Evolutionary conservation across 2,329 filamentous ascomycete genomes (phyloP).

Genomic region (Cercospora berteroae): DNA sequence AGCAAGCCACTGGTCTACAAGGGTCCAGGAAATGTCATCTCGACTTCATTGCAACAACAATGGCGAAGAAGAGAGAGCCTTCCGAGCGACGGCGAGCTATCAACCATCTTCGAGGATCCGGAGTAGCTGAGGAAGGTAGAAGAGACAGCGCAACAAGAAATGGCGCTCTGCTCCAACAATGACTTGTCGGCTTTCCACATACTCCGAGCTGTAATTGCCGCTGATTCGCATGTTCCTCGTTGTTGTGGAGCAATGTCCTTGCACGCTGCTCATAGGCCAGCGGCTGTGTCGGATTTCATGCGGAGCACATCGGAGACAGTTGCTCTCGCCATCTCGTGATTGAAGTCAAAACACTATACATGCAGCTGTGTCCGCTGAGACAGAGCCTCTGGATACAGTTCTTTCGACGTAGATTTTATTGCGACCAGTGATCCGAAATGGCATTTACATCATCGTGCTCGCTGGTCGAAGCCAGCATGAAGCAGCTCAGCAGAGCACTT

Average conservation of each 20-base stretch:
- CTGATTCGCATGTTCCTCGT: not conserved
- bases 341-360: not conserved
- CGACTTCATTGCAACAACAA: not conserved
- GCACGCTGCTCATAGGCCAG: not conserved
- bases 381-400: not conserved
- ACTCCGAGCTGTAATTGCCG: not conserved
- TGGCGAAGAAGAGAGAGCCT: not conserved
- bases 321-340: slow-evolving; percentile 6
- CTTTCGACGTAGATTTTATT: not conserved
- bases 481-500: not conserved
- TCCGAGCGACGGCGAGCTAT: not conserved
- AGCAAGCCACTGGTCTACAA: no score
- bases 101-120: not conserved
- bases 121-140: not conserved
- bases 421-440: not conserved
- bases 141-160: not conserved
- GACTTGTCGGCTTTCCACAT: not conserved
- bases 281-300: not conserved
- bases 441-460: not conserved
- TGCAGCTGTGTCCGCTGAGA: not conserved
- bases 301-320: not conserved
- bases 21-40: no score
- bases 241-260: not conserved
- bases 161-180: not conserved
- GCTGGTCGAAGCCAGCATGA: not conserved